phyloP scores from a whole-genome alignment of 768 basidiomycete species.

The Pulveroboletus frians region DNA sequence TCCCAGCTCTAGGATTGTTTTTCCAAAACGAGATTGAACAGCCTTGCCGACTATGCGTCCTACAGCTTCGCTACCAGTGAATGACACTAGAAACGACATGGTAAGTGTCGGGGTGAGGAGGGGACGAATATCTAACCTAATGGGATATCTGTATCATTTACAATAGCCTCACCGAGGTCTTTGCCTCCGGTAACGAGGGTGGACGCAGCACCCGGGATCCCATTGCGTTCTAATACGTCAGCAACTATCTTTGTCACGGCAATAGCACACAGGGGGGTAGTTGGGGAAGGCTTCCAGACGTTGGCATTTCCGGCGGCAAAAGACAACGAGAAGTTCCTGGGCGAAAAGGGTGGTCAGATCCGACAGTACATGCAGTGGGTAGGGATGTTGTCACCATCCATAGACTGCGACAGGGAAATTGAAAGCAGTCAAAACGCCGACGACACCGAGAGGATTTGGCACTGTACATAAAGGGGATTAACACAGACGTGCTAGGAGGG shows the following conservation, averaged over 20 bases:
- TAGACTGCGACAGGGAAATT: constrained; percentile 96
- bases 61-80: constrained; percentile 89
- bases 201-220: constrained; percentile 79
- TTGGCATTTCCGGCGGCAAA: constrained; percentile 90
- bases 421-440: constrained; percentile 83
- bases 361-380: constrained; percentile 1
- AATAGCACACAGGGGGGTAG: constrained; percentile 84
- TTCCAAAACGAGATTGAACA: constrained; percentile 86
- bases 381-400: constrained; percentile 54
- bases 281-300: constrained; percentile 92
- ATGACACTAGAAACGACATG: constrained; percentile 58
- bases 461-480: constrained; percentile 43
- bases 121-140: constrained; percentile 48
- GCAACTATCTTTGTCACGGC: constrained; percentile 85
- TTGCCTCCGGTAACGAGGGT: constrained; percentile 79
- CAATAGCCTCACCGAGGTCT: constrained; percentile 74
- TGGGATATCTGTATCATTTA: constrained; percentile 68
- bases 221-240: constrained; percentile 73
- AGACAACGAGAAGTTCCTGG: constrained; percentile 86
- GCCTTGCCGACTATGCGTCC: constrained; percentile 84
- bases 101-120: constrained; percentile 1
- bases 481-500: not conserved
- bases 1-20: constrained; percentile 85
- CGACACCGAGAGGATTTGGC: constrained; percentile 80
- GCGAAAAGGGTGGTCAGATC: constrained; percentile 8